Conservation (phyloP, 805 yeast genomes). For the Candida ponderosae region DNA sequence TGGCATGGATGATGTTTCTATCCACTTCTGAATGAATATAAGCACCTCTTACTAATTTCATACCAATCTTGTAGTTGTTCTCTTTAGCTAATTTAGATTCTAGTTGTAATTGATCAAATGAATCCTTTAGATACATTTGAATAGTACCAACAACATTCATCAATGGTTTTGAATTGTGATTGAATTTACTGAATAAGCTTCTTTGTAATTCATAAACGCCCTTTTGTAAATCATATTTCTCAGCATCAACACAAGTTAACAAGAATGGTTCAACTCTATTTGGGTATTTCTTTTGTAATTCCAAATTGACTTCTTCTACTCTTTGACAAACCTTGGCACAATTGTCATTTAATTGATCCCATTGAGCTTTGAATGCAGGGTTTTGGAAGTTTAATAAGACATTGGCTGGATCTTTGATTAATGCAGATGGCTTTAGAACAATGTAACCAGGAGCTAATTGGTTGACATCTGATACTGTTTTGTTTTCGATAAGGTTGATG, state of each 20-base stretch:
- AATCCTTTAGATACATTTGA: conserved; percentile 82
- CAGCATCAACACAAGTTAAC: conserved; percentile 84
- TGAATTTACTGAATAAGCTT: conserved; percentile 65
- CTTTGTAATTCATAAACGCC: conserved; percentile 92
- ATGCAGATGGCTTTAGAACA: conserved; percentile 90
- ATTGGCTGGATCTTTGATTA: conserved; percentile 67
- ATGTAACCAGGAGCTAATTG: conserved; percentile 85
- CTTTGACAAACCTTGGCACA: conserved; percentile 58
- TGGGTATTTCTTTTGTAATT: conserved; percentile 45
- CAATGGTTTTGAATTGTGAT: conserved; percentile 42
- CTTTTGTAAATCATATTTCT: conserved; percentile 76
- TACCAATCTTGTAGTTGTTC: conserved; percentile 61
- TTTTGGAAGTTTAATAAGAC: conserved; percentile 56
- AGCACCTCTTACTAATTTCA: conserved; percentile 93
- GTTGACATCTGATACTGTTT: conserved; percentile 39
- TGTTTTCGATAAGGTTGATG: conserved; percentile 41
- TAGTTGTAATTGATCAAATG: conserved; percentile 47
- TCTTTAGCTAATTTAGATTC: conserved; percentile 63
- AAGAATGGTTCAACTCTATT: conserved; percentile 64
- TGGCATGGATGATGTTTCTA: conserved; percentile 63
- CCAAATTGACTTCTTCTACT: conserved; percentile 43
- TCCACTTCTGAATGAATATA: conserved; percentile 84
- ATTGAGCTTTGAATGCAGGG: conserved; percentile 42
- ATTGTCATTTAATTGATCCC: conserved; percentile 54
- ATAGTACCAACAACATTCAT: conserved; percentile 81